Evolutionary conservation across 2,329 filamentous ascomycete species (phyloP).

Genomic region (Chalaropsis thielavioides): DNA sequence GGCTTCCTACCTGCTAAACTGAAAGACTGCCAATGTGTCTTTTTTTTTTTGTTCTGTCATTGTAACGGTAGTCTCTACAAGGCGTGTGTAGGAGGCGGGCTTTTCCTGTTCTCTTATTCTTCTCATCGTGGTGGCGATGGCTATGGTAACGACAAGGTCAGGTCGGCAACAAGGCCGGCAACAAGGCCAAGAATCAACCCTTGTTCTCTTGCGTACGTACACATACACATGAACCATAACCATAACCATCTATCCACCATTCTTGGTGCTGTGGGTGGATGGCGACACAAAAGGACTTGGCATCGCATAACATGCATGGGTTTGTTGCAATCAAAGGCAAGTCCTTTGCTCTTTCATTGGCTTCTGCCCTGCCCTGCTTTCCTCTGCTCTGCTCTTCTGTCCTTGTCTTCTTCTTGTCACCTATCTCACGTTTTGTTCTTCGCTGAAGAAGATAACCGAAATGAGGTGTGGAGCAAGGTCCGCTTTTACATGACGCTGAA

Average conservation of each 20-base stretch:
- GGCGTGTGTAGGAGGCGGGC: not conserved
- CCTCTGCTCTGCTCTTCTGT: not conserved
- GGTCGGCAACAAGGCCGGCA: not conserved
- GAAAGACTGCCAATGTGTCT: not conserved
- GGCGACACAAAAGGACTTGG: not conserved
- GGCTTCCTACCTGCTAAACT: not conserved
- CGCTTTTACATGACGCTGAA: not conserved
- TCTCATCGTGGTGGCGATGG: not conserved
- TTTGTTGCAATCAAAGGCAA: not conserved
- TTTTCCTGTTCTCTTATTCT: not conserved
- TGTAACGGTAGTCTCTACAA: not conserved
- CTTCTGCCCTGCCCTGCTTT: not conserved
- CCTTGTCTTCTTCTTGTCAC: not conserved
- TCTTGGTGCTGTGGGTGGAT: not conserved
- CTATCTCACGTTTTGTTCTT: not conserved
- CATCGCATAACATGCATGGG: not conserved
- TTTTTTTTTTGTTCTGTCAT: not conserved
- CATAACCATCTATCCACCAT: not conserved
- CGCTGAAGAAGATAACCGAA: constrained; percentile 2
- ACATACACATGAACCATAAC: not conserved
- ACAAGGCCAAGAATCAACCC: not conserved
- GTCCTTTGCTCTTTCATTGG: not conserved
- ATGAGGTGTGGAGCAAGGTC: not conserved
- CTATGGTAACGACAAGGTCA: not conserved
- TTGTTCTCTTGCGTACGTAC: not conserved